These are phyloP conservation scores for Penicillium robsamsonii DNA, from an alignment of 495 filamentous ascomycete genomes.

Conservation along the genomic window DNA sequence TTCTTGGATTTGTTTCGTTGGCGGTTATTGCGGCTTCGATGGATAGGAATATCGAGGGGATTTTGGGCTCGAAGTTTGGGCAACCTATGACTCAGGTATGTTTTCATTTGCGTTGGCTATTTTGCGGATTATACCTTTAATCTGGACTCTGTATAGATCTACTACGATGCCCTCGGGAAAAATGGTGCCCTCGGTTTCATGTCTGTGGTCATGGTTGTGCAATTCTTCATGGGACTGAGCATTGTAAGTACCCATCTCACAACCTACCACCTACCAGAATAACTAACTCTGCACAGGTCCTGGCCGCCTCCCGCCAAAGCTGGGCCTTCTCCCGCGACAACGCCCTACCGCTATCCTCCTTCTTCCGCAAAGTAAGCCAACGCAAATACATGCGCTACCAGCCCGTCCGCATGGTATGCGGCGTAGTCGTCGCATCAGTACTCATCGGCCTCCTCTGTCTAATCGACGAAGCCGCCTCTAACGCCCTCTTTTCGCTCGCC, in stretches of 20 bases:
- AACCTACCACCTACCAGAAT: neutral
- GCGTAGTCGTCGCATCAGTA: constrained; percentile 49
- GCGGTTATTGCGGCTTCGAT: constrained; percentile 41
- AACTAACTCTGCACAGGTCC: constrained; percentile 28
- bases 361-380: constrained; percentile 57
- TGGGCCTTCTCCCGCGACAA: constrained; percentile 64
- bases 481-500: constrained; percentile 61
- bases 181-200: constrained; percentile 47
- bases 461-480: constrained; percentile 57
- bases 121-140: neutral
- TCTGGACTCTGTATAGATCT: constrained; percentile 26
- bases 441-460: constrained; percentile 59
- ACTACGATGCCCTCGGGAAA: constrained; percentile 47
- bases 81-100: constrained; percentile 49
- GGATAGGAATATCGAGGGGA: constrained; percentile 35
- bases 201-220: constrained; percentile 40
- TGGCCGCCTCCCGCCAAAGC: constrained; percentile 57
- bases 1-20: constrained; percentile 58
- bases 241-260: constrained; percentile 25
- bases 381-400: constrained; percentile 51
- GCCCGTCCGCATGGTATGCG: constrained; percentile 61
- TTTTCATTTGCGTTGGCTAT: neutral
- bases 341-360: constrained; percentile 59
- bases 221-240: constrained; percentile 48
- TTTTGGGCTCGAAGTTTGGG: constrained; percentile 34